These are phyloP conservation scores for Rhododendron molle DNA, from an alignment of 148 eudicot genomes.

Conservation along the genomic window DNA sequence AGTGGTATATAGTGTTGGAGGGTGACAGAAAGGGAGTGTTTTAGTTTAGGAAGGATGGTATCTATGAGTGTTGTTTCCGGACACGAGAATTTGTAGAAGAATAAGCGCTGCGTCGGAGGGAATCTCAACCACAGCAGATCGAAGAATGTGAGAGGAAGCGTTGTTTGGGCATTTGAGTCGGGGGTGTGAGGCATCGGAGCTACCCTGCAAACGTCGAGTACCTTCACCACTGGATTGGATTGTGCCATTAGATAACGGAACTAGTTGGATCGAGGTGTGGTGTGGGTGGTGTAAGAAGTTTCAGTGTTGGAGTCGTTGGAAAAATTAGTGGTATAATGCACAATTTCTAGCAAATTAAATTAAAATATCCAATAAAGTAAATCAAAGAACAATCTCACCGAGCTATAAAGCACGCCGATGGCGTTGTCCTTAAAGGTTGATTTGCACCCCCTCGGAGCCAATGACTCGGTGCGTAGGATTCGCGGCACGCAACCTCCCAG, in stretches of 20 bases:
- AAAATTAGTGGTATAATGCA: too few relatives aligned
- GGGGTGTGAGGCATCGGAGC: neutral
- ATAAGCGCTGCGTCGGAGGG: neutral
- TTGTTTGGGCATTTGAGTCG: neutral
- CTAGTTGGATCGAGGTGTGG: too few relatives aligned
- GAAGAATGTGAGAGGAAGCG: conserved; percentile 11
- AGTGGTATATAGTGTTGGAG: conserved; percentile 11
- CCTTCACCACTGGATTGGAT: neutral
- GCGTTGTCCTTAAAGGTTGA: too few relatives aligned
- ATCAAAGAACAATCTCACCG: too few relatives aligned
- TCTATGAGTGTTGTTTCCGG: neutral
- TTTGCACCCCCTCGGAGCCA: too few relatives aligned
- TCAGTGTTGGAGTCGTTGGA: too few relatives aligned
- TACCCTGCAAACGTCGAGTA: neutral
- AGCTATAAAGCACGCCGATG: too few relatives aligned
- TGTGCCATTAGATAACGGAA: neutral
- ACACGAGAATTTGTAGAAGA: neutral
- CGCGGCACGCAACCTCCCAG: too few relatives aligned
- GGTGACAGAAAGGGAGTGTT: conserved; percentile 9
- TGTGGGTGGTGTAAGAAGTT: too few relatives aligned
- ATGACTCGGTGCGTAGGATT: too few relatives aligned
- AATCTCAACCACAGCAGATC: neutral
- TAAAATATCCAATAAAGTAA: too few relatives aligned
- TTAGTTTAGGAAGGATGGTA: neutral
- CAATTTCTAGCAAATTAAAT: too few relatives aligned